A percentile compares a stretch with the other conserved stretches of the same genome.
These are phyloP conservation scores for Trichosporon sp. DNA, from an alignment of 1,284 basidiomycete species.

Conservation along the genomic window DNA sequence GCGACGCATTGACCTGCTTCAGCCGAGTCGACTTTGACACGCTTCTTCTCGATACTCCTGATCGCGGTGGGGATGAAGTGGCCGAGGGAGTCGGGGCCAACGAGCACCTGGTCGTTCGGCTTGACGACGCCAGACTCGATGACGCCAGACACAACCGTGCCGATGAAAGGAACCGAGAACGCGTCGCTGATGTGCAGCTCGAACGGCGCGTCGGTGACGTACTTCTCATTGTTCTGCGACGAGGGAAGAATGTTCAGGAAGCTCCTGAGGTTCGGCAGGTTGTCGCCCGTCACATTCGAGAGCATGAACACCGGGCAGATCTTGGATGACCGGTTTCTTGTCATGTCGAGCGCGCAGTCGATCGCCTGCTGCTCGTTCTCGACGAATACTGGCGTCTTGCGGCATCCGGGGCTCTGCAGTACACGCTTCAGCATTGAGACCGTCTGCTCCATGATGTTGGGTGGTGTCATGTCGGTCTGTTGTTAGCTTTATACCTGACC, in stretches of 20 bases:
- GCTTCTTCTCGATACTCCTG: slow-evolving; percentile 92
- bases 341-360: slow-evolving; percentile 65
- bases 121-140: slow-evolving; percentile 75
- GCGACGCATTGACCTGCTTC: slow-evolving; percentile 96
- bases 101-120: slow-evolving; percentile 76
- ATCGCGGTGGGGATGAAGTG: slow-evolving; percentile 79
- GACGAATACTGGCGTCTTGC: slow-evolving; percentile 63
- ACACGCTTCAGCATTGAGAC: slow-evolving; percentile 92
- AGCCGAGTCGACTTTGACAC: slow-evolving; percentile 77
- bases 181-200: slow-evolving; percentile 66
- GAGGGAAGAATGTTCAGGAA: slow-evolving; percentile 85
- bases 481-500: slow-evolving; percentile 21
- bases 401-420: slow-evolving; percentile 87
- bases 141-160: slow-evolving; percentile 93
- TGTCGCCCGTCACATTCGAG: slow-evolving; percentile 92
- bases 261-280: slow-evolving; percentile 72
- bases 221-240: slow-evolving; percentile 77
- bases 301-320: slow-evolving; percentile 91
- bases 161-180: slow-evolving; percentile 87
- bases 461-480: slow-evolving; percentile 95
- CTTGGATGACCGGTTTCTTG: slow-evolving; percentile 66
- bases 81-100: slow-evolving; percentile 93
- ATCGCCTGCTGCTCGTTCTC: slow-evolving; percentile 68
- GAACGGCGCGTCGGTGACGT: slow-evolving; percentile 78
- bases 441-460: slow-evolving; percentile 85